Evolutionary conservation across 2,329 filamentous ascomycete genomes (phyloP), one percentile per base, ranked within the genome.

Genomic region (Fragosphaeria purpurea): DNA sequence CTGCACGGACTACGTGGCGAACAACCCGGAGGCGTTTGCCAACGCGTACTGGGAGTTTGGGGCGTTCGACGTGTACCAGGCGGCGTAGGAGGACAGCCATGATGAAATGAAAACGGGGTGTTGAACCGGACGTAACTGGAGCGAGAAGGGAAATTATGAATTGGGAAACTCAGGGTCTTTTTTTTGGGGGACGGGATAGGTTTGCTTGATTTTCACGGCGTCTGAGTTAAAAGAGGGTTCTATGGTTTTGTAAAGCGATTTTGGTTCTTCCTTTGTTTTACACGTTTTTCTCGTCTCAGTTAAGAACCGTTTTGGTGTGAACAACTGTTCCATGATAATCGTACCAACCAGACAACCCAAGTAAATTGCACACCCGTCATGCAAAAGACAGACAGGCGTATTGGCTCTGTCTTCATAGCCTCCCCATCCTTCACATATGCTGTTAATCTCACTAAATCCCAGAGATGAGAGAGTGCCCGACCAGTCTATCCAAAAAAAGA

Each of bases 21-120:
- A 74, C 49, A 75, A 79, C 56, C 79, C 74, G 22, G 64, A 60
- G 22, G 75, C 66, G 2, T 85, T 80, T 61, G 69, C 65, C 42
- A 72, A 77, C 59, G 82, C 77, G 1, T 86, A 72, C 60, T 87
- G 77, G 83, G 79, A 79, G 65, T 82, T 85, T 65, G 76, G 73
- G 2, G 63, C 67, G 8, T 82, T 85, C 55, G 67, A 76, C 54
- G 72, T 85, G 3, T 85, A 82, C 60, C 65, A 70, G 55, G 63
- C 67, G 8, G 58, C 58, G 5, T 66, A 40, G 35, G 1, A 11
- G 3, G 4, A 12, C 9, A 10, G 4, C 22, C 22, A 22, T 22
- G 22, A 22, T 22, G 22, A 22, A 2, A 22, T 22, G 22, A 22
- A 2, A 22, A 2, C 22, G 22, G 22, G 22, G 22, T 22, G 22